Base-by-base conservation (phyloP, 352 stramenopile genomes). In the Globisporangium takayamanum region DNA sequence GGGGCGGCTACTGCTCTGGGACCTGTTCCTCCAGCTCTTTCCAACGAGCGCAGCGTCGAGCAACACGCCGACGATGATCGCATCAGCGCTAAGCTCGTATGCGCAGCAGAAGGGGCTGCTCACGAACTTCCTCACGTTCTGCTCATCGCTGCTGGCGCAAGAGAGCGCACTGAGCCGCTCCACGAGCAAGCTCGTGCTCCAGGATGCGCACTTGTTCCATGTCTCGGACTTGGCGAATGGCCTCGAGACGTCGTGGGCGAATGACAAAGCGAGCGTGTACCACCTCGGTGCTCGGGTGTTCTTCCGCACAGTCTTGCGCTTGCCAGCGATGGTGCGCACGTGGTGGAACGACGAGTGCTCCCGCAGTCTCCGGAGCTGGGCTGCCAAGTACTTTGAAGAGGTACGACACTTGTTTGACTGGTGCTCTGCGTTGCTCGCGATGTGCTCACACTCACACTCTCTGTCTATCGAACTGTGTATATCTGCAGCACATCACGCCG, bases 311-410 rank as follows among this genome's bases (percentile, higher is more conserved):
- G 83, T 90, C 7, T 58, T 91, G 62, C 80, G 80, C 4, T 64
- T 97, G 14, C 87, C 88, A 25, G 83, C 87, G 8, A 91, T 97
- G 71, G 86, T 94, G 51, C 85, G 88, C 28, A 80, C 85, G 14
- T 97, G 88, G 87, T 97, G 87, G 87, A 94, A 94, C 39, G 87
- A 97, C 53, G 81, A 93, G 25, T 97, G 88, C 65, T 83, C 74
- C 7, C 78, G 87, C 22, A 87, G 78, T 26, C 69, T 87, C 14
- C 78, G 83, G 48, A 89, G 75, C 59, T 96, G 88, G 87, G 83
- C 87, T 26, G 70, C 74, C 53, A 94, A 94, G 55, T 96, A 96
- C 69, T 95, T 92, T 62, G 78, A 92, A 71, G 81, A 96, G 66
- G 75, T 87, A 63, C 22, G 51, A 47, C 53, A 50, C 22, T 50